Conservation (phyloP, 1,139 yeast species). For the Pichia terricola region DNA sequence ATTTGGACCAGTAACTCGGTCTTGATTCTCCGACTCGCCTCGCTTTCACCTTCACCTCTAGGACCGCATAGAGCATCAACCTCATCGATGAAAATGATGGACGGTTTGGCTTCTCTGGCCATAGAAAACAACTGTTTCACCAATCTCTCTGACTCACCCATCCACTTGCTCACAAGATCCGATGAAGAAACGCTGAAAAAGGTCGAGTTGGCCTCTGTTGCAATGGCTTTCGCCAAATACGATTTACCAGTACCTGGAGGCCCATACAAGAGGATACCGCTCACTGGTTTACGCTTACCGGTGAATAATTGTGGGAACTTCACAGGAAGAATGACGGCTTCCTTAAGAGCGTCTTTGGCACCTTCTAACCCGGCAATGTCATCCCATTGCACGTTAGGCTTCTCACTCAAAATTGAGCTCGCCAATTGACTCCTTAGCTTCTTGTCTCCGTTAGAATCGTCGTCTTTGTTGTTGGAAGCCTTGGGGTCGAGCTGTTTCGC, state of each 20-base stretch:
- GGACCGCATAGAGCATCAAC: slow-evolving; percentile 98
- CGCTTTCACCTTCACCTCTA: slow-evolving; percentile 96
- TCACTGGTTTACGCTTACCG: slow-evolving; percentile 88
- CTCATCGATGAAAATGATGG: slow-evolving; percentile 93
- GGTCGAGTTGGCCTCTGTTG: slow-evolving; percentile 95
- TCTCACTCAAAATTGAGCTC: slow-evolving; percentile 85
- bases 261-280: slow-evolving; percentile 88
- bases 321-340: slow-evolving; percentile 93
- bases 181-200: slow-evolving; percentile 92
- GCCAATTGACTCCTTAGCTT: slow-evolving; percentile 86
- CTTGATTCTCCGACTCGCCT: slow-evolving; percentile 91
- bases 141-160: slow-evolving; percentile 96
- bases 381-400: slow-evolving; percentile 89
- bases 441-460: slow-evolving; percentile 77
- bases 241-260: slow-evolving; percentile 99
- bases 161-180: slow-evolving; percentile 94
- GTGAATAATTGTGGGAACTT: slow-evolving; percentile 90
- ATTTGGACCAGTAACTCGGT: slow-evolving; percentile 94
- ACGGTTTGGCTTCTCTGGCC: slow-evolving; percentile 95
- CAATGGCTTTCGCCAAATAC: slow-evolving; percentile 93
- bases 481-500: slow-evolving; percentile 40
- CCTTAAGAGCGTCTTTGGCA: slow-evolving; percentile 94
- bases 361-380: slow-evolving; percentile 94
- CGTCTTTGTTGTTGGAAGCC: slow-evolving; percentile 41
- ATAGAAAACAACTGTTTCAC: slow-evolving; percentile 88